These are phyloP conservation scores for Aspergillus glaucus DNA, from an alignment of 2,329 filamentous ascomycete species.

Conservation along the genomic window DNA sequence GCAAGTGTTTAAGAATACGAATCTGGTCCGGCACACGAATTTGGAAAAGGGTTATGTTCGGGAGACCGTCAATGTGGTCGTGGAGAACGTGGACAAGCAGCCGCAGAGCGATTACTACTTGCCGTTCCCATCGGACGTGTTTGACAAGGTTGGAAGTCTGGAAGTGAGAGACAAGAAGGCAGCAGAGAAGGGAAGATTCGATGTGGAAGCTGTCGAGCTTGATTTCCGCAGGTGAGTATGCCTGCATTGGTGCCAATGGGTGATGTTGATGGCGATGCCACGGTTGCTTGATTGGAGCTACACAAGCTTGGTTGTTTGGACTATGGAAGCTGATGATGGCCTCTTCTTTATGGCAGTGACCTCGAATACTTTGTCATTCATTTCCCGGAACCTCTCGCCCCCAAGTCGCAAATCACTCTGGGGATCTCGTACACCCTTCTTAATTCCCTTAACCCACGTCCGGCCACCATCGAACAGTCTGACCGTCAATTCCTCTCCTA, in stretches of 20 bases:
- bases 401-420: constrained; percentile 75
- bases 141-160: constrained; percentile 72
- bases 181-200: constrained; percentile 59
- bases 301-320: not conserved
- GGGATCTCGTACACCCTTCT: constrained; percentile 80
- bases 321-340: constrained; percentile 2
- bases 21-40: constrained; percentile 83
- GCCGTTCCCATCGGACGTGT: constrained; percentile 70
- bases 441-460: constrained; percentile 71
- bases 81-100: constrained; percentile 76
- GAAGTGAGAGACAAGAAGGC: constrained; percentile 93
- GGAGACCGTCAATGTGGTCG: constrained; percentile 86
- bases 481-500: constrained; percentile 83
- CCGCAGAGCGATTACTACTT: constrained; percentile 87
- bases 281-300: constrained; percentile 7
- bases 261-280: constrained; percentile 7
- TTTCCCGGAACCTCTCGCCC: constrained; percentile 67
- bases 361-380: constrained; percentile 78
- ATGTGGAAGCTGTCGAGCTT: constrained; percentile 61
- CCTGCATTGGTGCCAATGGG: constrained; percentile 47
- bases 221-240: constrained; percentile 45
- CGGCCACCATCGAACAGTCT: constrained; percentile 72
- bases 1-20: constrained; percentile 88
- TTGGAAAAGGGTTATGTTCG: constrained; percentile 87
- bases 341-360: constrained; percentile 46